phyloP scores from a whole-genome alignment of 139 green algal species.

The Haematococcus lacustris region DNA sequence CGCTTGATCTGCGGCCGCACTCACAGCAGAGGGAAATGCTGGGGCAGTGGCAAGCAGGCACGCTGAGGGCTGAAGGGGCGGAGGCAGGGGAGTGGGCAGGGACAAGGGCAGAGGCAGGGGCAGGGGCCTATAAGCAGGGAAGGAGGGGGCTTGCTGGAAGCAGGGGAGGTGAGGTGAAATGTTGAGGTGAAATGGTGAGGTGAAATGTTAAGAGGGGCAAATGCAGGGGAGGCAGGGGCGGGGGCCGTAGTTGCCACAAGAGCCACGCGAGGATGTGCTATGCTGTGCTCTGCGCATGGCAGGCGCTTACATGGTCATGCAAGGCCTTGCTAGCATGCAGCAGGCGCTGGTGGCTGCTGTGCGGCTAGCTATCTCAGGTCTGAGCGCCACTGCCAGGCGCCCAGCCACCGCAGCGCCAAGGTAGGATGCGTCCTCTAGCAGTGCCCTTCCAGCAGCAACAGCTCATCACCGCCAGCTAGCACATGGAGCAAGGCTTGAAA shows the following conservation, averaged over 20 bases:
- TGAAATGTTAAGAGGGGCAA: too few species aligned
- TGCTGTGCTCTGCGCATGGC: constrained; percentile 38
- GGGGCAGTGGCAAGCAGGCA: background rate
- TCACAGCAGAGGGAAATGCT: too few species aligned
- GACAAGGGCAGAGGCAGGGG: too few species aligned
- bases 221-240: background rate
- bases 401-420: constrained; percentile 7
- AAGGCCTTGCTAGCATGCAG: background rate
- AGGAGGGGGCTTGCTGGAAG: too few species aligned
- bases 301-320: constrained; percentile 14
- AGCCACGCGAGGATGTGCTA: background rate
- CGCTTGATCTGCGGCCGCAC: constrained; percentile 5
- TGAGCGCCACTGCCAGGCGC: constrained; percentile 4
- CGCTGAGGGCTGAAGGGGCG: too few species aligned
- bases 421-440: too few species aligned
- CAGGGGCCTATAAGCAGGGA: background rate
- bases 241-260: background rate
- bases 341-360: background rate
- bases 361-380: constrained; percentile 5
- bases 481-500: background rate
- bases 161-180: too few species aligned
- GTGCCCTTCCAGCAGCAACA: background rate
- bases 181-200: too few species aligned
- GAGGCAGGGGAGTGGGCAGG: background rate
- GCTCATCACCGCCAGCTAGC: background rate